A percentile compares a stretch with the other conserved stretches of the same genome.
Conservation (phyloP, 2,329 filamentous ascomycete genomes). For the Immersiporthe knoxdaviesiana region DNA sequence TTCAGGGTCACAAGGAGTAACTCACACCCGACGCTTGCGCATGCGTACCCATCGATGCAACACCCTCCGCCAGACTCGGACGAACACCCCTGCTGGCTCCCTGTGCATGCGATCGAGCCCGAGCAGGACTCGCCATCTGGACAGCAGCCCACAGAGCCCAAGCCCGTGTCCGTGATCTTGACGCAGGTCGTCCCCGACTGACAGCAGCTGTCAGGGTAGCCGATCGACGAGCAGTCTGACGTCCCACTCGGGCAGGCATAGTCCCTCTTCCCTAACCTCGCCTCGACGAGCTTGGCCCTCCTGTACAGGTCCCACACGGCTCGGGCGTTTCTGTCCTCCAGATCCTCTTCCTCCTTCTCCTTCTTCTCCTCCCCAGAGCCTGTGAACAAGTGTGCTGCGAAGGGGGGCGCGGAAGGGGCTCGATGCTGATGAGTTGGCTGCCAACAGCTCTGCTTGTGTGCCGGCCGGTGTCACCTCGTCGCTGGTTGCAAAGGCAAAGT, state of each 20-base stretch:
- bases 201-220: slow-evolving; percentile 74
- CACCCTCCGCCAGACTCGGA: slow-evolving; percentile 72
- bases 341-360: slow-evolving; percentile 24
- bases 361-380: no score
- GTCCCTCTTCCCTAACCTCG: slow-evolving; percentile 57
- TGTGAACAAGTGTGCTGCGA: slow-evolving; percentile 49
- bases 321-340: background rate
- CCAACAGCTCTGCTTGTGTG: slow-evolving; percentile 32
- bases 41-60: slow-evolving; percentile 73
- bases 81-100: slow-evolving; percentile 65
- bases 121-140: slow-evolving; percentile 66
- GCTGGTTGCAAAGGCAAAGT: slow-evolving; percentile 55
- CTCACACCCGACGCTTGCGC: slow-evolving; percentile 71
- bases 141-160: slow-evolving; percentile 77
- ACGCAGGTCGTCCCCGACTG: slow-evolving; percentile 68
- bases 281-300: slow-evolving; percentile 51
- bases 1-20: no score
- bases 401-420: slow-evolving; percentile 53
- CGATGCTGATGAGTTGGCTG: slow-evolving; percentile 40
- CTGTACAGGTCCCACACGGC: slow-evolving; percentile 40
- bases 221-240: slow-evolving; percentile 64
- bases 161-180: slow-evolving; percentile 61
- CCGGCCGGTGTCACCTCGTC: slow-evolving; percentile 32
- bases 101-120: slow-evolving; percentile 65
- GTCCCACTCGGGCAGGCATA: slow-evolving; percentile 71